Percentiles rank a stretch among this genome's conserved stretches.
Conservation (phyloP, 1,284 basidiomycete genomes). For the Malassezia japonica region DNA sequence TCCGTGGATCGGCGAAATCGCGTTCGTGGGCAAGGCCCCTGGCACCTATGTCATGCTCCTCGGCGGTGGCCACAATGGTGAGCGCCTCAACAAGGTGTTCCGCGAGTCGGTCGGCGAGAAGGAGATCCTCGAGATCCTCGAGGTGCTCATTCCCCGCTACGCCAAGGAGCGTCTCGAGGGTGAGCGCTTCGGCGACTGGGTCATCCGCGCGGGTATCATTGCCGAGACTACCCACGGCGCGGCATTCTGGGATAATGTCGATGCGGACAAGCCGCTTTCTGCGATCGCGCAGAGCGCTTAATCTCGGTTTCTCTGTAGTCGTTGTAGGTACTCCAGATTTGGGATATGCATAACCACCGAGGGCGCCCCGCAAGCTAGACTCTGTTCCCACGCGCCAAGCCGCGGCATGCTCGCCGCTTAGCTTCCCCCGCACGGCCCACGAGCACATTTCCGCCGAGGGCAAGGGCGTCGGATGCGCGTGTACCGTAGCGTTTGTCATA, state of each 20-base stretch:
- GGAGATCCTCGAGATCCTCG: conserved; percentile 80
- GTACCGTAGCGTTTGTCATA: no score
- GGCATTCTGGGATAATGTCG: conserved; percentile 37
- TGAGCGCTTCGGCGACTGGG: conserved; percentile 91
- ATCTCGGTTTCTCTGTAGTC: no score
- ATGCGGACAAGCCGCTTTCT: conserved; percentile 6
- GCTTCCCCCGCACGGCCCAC: no score
- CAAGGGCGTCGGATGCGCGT: no score
- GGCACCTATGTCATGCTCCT: conserved; percentile 90
- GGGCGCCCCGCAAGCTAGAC: no score
- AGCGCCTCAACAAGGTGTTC: conserved; percentile 87
- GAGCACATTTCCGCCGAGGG: no score
- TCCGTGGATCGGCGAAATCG: conserved; percentile 90
- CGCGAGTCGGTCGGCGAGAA: conserved; percentile 80
- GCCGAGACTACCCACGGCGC: conserved; percentile 35
- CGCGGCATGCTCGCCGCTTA: no score
- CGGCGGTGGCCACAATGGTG: conserved; percentile 86
- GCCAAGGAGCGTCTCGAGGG: conserved; percentile 78
- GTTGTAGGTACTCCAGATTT: no score
- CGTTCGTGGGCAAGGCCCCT: conserved; percentile 91
- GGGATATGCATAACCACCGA: no score
- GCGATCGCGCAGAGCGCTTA: not conserved
- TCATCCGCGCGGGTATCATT: conserved; percentile 55
- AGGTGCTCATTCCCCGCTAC: conserved; percentile 85
- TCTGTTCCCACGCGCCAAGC: no score